Percentiles rank a stretch among this genome's conserved stretches.
Conservation (phyloP, 73 alveolate species). For the Uronychia setigera region DNA sequence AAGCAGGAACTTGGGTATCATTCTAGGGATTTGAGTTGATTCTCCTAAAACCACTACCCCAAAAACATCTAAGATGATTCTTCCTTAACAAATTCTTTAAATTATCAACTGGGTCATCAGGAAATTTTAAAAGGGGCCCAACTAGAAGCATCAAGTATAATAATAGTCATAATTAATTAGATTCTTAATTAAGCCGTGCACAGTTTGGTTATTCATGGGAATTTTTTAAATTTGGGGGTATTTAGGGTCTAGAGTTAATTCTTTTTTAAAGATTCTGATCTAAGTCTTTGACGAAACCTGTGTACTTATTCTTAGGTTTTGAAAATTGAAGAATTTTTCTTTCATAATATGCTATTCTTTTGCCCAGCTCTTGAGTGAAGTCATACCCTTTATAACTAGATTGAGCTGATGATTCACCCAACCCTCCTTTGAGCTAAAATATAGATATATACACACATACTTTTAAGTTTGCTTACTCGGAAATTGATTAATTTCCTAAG, state of each 20-base stretch:
- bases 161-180: too few species aligned
- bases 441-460: too few species aligned
- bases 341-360: background rate
- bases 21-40: background rate
- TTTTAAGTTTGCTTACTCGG: too few species aligned
- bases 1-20: too few species aligned
- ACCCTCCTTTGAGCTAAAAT: too few species aligned
- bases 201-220: background rate
- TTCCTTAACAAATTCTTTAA: too few species aligned
- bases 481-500: too few species aligned
- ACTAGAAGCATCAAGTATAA: too few species aligned
- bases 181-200: background rate
- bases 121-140: background rate
- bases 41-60: background rate
- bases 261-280: background rate
- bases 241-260: background rate
- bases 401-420: slow-evolving; percentile 3
- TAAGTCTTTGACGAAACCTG: background rate
- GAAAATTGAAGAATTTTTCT: background rate
- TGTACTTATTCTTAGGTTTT: background rate
- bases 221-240: too few species aligned
- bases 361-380: background rate
- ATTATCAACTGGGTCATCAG: too few species aligned
- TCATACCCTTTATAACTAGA: background rate
- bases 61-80: too few species aligned